These are phyloP conservation scores for Shiraia bambusicola DNA, from an alignment of 2,329 filamentous ascomycete genomes.

Conservation along the genomic window DNA sequence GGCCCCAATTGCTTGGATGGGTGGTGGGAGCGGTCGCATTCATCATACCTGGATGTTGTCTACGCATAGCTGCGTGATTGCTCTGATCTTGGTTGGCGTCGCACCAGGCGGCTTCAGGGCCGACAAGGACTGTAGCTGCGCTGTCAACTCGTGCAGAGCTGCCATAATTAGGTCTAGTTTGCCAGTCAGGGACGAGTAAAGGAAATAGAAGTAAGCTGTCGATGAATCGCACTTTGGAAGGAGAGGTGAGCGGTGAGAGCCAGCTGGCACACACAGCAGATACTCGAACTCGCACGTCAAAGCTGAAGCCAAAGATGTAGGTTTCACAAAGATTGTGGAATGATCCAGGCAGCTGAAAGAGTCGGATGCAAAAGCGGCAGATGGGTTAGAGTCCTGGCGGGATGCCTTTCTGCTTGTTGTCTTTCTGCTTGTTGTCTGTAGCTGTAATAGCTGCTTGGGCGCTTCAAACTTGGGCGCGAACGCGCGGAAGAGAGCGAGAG, in stretches of 20 bases:
- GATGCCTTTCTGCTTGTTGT: not conserved
- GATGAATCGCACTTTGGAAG: conserved; percentile 11
- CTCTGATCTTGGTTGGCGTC: conserved; percentile 85
- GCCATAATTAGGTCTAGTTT: conserved; percentile 52
- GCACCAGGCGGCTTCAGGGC: conserved; percentile 90
- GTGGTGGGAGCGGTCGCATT: conserved; percentile 10
- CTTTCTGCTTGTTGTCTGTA: conserved; percentile 17
- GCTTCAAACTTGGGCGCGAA: conserved; percentile 30
- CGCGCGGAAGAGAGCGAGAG: conserved; percentile 17
- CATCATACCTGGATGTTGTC: conserved; percentile 47
- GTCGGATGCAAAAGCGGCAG: conserved; percentile 20
- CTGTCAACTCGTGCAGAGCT: conserved; percentile 87
- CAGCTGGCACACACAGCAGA: conserved; percentile 26
- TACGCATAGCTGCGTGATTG: conserved; percentile 83
- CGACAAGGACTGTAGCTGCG: conserved; percentile 87
- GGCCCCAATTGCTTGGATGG: conserved; percentile 10
- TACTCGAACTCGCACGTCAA: conserved; percentile 30
- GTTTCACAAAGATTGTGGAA: conserved; percentile 26
- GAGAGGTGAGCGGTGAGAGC: conserved; percentile 18
- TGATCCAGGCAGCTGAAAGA: conserved; percentile 24
- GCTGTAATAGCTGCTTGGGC: conserved; percentile 18
- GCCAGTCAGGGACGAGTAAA: conserved; percentile 23
- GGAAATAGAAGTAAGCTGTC: conserved; percentile 18
- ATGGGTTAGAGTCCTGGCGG: conserved; percentile 13
- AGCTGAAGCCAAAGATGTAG: conserved; percentile 28